Evolutionary conservation across 108 stramenopile species (phyloP).

Genomic region (Poteriospumella lacustris): DNA sequence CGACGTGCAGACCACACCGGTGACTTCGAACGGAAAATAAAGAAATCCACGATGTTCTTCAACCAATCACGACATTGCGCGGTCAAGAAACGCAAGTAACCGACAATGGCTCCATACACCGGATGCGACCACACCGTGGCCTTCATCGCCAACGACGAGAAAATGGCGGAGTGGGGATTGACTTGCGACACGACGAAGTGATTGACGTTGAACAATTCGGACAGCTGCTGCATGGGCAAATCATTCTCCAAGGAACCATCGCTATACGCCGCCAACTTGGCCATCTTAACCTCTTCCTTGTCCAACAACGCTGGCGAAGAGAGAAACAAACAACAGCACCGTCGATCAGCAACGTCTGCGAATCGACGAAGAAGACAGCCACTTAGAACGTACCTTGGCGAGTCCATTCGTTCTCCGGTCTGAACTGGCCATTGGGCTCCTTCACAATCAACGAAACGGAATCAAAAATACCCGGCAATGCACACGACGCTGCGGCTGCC

Average conservation of each 20-base stretch:
- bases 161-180: constrained; percentile 83
- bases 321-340: neutral
- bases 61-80: constrained; percentile 62
- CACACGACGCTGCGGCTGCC: constrained; percentile 87
- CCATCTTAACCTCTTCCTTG: neutral
- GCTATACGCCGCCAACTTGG: constrained; percentile 6
- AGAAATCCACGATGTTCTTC: neutral
- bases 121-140: constrained; percentile 68
- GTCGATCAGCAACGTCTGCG: neutral
- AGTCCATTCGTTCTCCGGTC: constrained; percentile 23
- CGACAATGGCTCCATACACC: constrained; percentile 65
- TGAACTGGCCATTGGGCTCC: constrained; percentile 73
- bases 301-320: neutral
- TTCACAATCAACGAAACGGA: constrained; percentile 86
- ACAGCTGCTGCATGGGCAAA: constrained; percentile 94
- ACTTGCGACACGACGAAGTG: constrained; percentile 95
- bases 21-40: constrained; percentile 4
- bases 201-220: constrained; percentile 97
- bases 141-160: constrained; percentile 69
- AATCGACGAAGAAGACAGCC: neutral
- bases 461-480: constrained; percentile 87
- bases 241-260: constrained; percentile 92
- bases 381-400: constrained; percentile 1
- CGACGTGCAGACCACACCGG: constrained; percentile 12
- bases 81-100: constrained; percentile 73